Percentiles rank a stretch among this genome's conserved stretches.
Conservation (phyloP, 805 yeast species). For the Starmerella potacharoeniae region DNA sequence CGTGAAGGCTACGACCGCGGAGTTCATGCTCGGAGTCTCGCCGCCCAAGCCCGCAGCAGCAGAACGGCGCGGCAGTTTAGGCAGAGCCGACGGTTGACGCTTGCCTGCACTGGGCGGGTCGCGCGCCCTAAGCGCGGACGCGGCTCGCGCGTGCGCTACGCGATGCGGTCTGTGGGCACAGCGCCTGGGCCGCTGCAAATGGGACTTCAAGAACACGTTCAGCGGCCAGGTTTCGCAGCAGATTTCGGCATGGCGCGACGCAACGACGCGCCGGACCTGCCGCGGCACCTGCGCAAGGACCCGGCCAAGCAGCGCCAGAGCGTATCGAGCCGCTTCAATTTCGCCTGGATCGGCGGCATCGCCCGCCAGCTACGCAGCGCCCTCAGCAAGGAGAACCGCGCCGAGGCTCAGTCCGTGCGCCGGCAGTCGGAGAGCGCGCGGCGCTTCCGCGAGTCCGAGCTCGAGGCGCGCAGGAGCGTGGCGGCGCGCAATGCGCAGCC, state of each 20-base stretch:
- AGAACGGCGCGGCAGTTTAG: no score
- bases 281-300: constrained; percentile 3
- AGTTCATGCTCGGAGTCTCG: background rate
- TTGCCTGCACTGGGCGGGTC: background rate
- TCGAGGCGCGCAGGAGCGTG: background rate
- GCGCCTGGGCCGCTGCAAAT: no score
- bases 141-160: background rate
- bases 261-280: constrained; percentile 2
- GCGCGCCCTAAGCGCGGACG: no score
- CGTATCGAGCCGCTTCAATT: constrained; percentile 1
- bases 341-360: constrained; percentile 12
- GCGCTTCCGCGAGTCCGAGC: background rate
- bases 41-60: background rate
- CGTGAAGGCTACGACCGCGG: constrained; percentile 43
- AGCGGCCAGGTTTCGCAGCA: background rate
- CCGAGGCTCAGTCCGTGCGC: constrained; percentile 5
- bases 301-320: constrained; percentile 1
- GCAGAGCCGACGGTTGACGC: background rate
- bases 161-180: background rate
- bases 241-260: background rate
- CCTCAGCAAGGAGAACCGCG: constrained; percentile 1
- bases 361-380: constrained; percentile 7
- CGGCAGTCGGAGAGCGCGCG: constrained; percentile 9
- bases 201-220: no score
- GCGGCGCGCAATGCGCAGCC: constrained; percentile 2